Percentiles rank a stretch among this genome's conserved stretches.
Conservation (phyloP, 805 yeast genomes). For the Candida glaebosa region DNA sequence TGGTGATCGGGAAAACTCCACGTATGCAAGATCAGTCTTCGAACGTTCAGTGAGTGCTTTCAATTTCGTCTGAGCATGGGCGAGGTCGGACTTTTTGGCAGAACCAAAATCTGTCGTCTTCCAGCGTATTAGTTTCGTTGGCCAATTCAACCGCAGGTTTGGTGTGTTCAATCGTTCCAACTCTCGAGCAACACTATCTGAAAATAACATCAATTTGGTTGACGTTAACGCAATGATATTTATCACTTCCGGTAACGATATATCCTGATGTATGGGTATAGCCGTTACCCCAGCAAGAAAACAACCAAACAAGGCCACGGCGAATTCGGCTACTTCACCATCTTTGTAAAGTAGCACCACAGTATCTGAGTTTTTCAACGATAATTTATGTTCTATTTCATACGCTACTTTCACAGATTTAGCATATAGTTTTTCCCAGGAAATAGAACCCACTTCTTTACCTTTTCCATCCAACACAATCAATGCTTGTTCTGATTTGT, state of each 20-base stretch:
- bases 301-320: conserved; percentile 85
- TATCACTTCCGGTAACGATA: conserved; percentile 63
- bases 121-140: conserved; percentile 70
- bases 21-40: conserved; percentile 72
- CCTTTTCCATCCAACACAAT: conserved; percentile 73
- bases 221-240: conserved; percentile 72
- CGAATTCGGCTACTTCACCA: conserved; percentile 79
- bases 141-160: conserved; percentile 57
- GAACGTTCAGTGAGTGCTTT: conserved; percentile 8
- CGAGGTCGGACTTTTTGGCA: conserved; percentile 35
- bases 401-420: conserved; percentile 87
- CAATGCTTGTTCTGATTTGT: conserved; percentile 65
- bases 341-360: conserved; percentile 82
- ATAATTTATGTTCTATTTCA: conserved; percentile 68
- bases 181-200: conserved; percentile 73
- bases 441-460: conserved; percentile 67
- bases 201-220: conserved; percentile 72
- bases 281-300: conserved; percentile 93
- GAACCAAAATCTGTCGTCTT: conserved; percentile 85
- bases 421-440: conserved; percentile 87
- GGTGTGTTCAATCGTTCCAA: conserved; percentile 56
- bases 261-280: conserved; percentile 81
- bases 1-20: conserved; percentile 87
- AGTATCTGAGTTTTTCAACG: conserved; percentile 75
- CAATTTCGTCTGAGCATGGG: conserved; percentile 19